Evolutionary conservation across 805 yeast genomes (phyloP).

Genomic region (Candida dendrica): DNA sequence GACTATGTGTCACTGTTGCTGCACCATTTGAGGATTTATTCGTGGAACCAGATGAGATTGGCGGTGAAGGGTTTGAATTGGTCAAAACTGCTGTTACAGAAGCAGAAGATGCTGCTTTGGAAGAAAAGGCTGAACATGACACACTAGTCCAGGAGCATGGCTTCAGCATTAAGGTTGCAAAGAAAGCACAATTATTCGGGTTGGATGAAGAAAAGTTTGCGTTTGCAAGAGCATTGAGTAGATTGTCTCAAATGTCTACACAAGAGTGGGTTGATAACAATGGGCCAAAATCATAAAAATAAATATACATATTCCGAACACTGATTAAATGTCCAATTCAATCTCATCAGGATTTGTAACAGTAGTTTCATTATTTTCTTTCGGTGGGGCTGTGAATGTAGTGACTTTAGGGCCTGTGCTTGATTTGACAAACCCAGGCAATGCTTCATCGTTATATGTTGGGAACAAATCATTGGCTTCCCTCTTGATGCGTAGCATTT

Average conservation of each 20-base stretch:
- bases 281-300: conserved; percentile 1
- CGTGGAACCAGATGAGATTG: conserved; percentile 66
- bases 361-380: background rate
- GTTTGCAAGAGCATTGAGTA: conserved; percentile 87
- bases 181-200: conserved; percentile 69
- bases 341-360: conserved; percentile 50
- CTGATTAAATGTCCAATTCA: conserved; percentile 38
- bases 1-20: conserved; percentile 83
- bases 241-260: conserved; percentile 90
- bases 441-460: conserved; percentile 21
- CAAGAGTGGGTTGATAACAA: conserved; percentile 74
- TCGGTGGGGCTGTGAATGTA: conserved; percentile 11
- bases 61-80: conserved; percentile 28
- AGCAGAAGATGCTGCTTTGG: conserved; percentile 34
- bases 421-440: conserved; percentile 44
- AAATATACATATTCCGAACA: background rate
- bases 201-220: conserved; percentile 96
- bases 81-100: conserved; percentile 17
- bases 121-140: conserved; percentile 54
- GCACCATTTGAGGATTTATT: conserved; percentile 80
- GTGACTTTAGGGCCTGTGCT: conserved; percentile 28
- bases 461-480: conserved; percentile 22
- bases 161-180: conserved; percentile 63
- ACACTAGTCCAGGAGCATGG: conserved; percentile 71
- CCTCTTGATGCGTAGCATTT: conserved; percentile 61